These are phyloP conservation scores for Coniochaeta sp. DNA, from an alignment of 2,329 filamentous ascomycete genomes.

Conservation along the genomic window DNA sequence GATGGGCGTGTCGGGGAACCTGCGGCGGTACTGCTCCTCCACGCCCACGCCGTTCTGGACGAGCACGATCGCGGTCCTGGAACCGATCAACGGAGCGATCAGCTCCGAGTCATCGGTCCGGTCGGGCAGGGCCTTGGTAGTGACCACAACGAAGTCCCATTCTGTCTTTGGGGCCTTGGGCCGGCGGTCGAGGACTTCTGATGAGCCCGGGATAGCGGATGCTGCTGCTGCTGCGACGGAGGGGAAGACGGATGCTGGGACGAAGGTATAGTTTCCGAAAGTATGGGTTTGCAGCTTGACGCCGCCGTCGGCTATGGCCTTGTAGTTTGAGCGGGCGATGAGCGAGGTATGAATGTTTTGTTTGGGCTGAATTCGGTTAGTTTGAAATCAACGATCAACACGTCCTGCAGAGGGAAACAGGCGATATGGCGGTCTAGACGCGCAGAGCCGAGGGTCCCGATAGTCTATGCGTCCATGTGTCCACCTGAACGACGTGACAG, in stretches of 20 bases:
- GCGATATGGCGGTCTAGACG: background rate
- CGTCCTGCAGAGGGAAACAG: background rate
- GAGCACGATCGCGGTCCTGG: constrained; percentile 51
- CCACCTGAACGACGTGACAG: background rate
- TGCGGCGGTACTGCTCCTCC: constrained; percentile 54
- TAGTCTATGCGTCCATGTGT: background rate
- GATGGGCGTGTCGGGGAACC: constrained; percentile 54
- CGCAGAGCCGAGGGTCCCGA: background rate
- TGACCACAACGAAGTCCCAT: constrained; percentile 59
- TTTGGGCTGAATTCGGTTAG: constrained; percentile 26
- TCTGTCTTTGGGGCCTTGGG: constrained; percentile 11
- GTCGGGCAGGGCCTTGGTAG: constrained; percentile 64
- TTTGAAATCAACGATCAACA: constrained; percentile 5
- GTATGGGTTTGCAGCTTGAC: constrained; percentile 57
- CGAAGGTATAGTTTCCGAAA: constrained; percentile 61
- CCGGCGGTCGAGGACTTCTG: background rate
- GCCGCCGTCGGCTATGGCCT: constrained; percentile 50
- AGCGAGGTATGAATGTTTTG: constrained; percentile 55
- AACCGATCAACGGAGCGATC: constrained; percentile 51
- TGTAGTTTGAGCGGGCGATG: constrained; percentile 68
- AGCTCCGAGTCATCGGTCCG: constrained; percentile 51
- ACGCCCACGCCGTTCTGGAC: constrained; percentile 68
- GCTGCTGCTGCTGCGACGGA: constrained; percentile 53
- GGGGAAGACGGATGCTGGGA: constrained; percentile 53
- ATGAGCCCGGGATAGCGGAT: constrained; percentile 9